A percentile compares a stretch with the other conserved stretches of the same genome.
Evolutionary conservation across 1,139 yeast genomes (phyloP).

Genomic region (Eremothecium gossypii): DNA sequence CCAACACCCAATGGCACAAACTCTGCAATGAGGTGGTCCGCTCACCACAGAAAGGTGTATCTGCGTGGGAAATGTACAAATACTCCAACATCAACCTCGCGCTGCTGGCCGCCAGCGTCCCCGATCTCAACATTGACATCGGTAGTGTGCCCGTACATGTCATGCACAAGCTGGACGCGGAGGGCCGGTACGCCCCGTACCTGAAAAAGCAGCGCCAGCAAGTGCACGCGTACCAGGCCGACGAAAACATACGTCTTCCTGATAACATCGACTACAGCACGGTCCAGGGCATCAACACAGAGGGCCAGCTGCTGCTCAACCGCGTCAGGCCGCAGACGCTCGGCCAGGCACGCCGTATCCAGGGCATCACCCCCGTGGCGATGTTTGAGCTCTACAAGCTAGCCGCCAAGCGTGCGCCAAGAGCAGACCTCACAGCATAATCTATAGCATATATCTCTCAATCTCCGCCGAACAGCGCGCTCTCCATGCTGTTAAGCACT

Average conservation of each 20-base stretch:
- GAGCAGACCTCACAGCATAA: no score
- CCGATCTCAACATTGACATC: conserved; percentile 26
- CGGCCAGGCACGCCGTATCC: conserved; percentile 90
- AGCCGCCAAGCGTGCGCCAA: conserved; percentile 5
- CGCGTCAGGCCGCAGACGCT: conserved; percentile 76
- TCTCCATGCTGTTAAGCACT: conserved; percentile 21
- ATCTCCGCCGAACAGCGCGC: conserved; percentile 11
- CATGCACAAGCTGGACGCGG: conserved; percentile 56
- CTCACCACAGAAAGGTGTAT: conserved; percentile 39
- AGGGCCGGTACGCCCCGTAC: conserved; percentile 78
- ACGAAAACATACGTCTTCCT: conserved; percentile 68
- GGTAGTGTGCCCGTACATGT: conserved; percentile 43
- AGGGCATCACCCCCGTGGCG: conserved; percentile 89
- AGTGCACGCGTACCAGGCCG: conserved; percentile 71
- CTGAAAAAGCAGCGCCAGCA: conserved; percentile 62
- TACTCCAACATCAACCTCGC: conserved; percentile 34
- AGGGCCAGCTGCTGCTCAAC: conserved; percentile 63
- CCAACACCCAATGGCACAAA: conserved; percentile 56
- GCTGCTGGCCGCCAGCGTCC: conserved; percentile 28
- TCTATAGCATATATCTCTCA: neutral
- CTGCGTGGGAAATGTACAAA: conserved; percentile 48
- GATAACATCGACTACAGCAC: conserved; percentile 48
- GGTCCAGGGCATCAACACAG: conserved; percentile 53
- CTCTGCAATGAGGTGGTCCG: conserved; percentile 32
- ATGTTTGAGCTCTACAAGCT: conserved; percentile 53